Evolutionary conservation across 345 rosid genomes (phyloP).

Genomic region (Pugionium cornutum): DNA sequence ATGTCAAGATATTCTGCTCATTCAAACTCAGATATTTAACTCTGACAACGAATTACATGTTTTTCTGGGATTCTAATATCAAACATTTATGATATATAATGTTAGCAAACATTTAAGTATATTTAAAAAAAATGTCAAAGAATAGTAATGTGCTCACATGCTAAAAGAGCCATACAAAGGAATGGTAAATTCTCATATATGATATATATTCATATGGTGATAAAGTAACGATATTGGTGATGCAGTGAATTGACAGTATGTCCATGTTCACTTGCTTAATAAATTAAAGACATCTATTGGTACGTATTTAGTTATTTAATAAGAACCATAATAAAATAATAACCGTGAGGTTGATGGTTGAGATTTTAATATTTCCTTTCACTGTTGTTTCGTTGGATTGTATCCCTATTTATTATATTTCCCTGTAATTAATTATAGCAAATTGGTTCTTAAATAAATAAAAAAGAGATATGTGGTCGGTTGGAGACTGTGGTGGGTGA

Average conservation of each 20-base stretch:
- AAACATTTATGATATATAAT: too few relatives aligned
- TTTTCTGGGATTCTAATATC: too few relatives aligned
- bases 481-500: conserved; percentile 30
- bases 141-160: conserved; percentile 30
- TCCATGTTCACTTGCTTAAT: conserved; percentile 15
- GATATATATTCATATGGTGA: neutral
- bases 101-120: too few relatives aligned
- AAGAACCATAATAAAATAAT: conserved; percentile 7
- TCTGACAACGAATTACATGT: too few relatives aligned
- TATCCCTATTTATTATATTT: neutral
- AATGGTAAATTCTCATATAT: conserved; percentile 1
- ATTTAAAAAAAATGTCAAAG: neutral
- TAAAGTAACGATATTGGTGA: conserved; percentile 1
- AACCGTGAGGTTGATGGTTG: conserved; percentile 27
- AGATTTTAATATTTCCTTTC: conserved; percentile 23
- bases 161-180: conserved; percentile 24
- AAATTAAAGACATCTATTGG: conserved; percentile 22
- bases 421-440: neutral
- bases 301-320: conserved; percentile 16
- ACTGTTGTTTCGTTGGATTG: conserved; percentile 9
- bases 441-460: conserved; percentile 10
- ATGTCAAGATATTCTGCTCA: too few relatives aligned
- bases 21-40: too few relatives aligned
- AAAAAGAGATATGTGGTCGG: conserved; percentile 3
- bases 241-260: neutral